Base-by-base conservation (phyloP, 2,329 filamentous ascomycete genomes). In the Claviceps sp. region DNA sequence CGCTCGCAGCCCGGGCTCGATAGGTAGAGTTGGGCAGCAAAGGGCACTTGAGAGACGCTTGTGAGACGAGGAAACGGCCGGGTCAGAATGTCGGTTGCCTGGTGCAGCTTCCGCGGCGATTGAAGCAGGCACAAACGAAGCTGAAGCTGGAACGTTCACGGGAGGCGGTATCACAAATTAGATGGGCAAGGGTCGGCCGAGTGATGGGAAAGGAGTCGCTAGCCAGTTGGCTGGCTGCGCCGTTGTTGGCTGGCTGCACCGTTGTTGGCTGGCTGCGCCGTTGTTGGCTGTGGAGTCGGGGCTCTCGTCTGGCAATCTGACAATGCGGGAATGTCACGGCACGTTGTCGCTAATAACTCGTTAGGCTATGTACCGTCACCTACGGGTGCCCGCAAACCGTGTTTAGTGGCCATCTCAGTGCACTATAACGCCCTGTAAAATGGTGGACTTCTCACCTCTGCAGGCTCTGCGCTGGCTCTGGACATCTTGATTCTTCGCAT, bases 121-220 rank as follows among this genome's bases (percentile, higher is more conserved):
- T 37, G 51, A 22, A 46, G 51, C 42, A 53, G 51, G 51, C 37
- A 53, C 37, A 50, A 46, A 9, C 20, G 48, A 44, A 42, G 34
- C 37, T 8, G 30, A 37, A 42, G 22, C 47, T 26, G 42, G 48
- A 34, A 26, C 48, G 48, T 42, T 16, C 5, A 50, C 24, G 26
- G 30, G 44, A 50, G 44, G 41, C 51, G 22, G 47, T 45, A 30
- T 45, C 43, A n/a, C 30, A 45, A 30, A 44, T 22, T 43, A 18
- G 30, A 16, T 3, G 20, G 20, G 34, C 26, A 44, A 14, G 41
- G 3, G 37, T 13, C 18, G 18, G 18, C 41, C 18, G 13, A 44
- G 8, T 22, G 9, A 26, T 49, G 38, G 37, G 14, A 30, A 40
- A 49, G 38, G 47, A 42, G 22, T 7, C 22, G 47, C 47, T 30